These are phyloP conservation scores for Sporormia fimetaria DNA, from an alignment of 495 filamentous ascomycete species.

Conservation along the genomic window DNA sequence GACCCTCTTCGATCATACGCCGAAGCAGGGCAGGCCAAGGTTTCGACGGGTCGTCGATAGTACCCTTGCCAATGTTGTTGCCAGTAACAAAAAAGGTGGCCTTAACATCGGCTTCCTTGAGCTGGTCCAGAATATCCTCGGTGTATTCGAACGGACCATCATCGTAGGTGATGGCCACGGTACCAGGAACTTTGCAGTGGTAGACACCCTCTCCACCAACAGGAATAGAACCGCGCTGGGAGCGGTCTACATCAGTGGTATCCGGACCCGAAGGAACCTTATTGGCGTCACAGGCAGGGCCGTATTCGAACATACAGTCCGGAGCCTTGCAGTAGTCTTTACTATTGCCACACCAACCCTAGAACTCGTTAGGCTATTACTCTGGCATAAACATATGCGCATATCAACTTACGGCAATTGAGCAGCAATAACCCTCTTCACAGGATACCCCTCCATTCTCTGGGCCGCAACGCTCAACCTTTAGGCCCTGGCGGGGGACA, in stretches of 20 bases:
- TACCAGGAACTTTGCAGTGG: conserved; percentile 49
- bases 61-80: conserved; percentile 58
- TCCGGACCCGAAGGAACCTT: conserved; percentile 48
- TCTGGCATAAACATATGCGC: neutral
- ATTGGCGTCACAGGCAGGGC: conserved; percentile 55
- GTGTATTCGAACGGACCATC: conserved; percentile 68
- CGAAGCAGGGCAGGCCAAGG: conserved; percentile 52
- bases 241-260: conserved; percentile 48
- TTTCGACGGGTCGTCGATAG: conserved; percentile 48
- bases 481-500: conserved; percentile 13
- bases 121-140: conserved; percentile 51
- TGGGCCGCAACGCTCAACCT: conserved; percentile 12
- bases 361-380: neutral
- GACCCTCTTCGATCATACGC: conserved; percentile 59
- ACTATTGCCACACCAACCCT: conserved; percentile 44
- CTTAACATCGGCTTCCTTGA: conserved; percentile 52
- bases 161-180: conserved; percentile 66
- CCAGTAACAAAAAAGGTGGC: conserved; percentile 75
- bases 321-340: conserved; percentile 55
- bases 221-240: conserved; percentile 44
- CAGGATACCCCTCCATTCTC: conserved; percentile 9
- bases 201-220: conserved; percentile 46
- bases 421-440: conserved; percentile 15
- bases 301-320: conserved; percentile 58
- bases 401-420: conserved; percentile 1